phyloP scores from a whole-genome alignment of 1,284 basidiomycete species.

The Somion occarium region DNA sequence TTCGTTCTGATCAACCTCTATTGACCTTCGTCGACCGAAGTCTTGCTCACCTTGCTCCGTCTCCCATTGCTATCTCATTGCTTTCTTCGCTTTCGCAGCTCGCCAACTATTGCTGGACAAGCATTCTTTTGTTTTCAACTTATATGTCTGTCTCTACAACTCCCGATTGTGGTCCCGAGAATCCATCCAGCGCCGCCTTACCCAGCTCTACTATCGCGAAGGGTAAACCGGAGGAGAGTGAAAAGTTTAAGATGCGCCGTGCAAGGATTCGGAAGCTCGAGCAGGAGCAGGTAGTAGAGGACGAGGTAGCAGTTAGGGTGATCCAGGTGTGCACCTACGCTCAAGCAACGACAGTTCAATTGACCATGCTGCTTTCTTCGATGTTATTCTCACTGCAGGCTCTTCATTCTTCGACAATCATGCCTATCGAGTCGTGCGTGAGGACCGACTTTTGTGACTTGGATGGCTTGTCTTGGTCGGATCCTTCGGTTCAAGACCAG shows the following conservation, averaged over 20 bases:
- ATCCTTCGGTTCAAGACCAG: no score
- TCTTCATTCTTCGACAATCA: constrained; percentile 32
- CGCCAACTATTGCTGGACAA: neutral
- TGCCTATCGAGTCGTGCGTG: constrained; percentile 38
- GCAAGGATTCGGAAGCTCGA: neutral
- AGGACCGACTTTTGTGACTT: constrained; percentile 46
- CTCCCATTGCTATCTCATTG: neutral
- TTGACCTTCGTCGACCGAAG: constrained; percentile 1
- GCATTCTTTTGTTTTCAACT: no score
- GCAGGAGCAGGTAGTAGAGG: constrained; percentile 6
- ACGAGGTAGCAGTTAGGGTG: constrained; percentile 1
- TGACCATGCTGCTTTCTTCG: no score
- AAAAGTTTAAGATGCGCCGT: constrained; percentile 4
- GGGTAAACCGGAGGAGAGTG: constrained; percentile 5
- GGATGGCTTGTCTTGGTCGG: constrained; percentile 35
- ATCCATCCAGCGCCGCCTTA: neutral
- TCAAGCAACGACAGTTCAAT: neutral
- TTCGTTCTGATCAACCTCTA: neutral
- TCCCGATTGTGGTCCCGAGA: neutral
- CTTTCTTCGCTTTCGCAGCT: neutral
- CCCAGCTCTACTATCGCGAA: neutral
- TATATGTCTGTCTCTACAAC: neutral
- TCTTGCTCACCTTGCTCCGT: neutral
- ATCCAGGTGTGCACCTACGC: constrained; percentile 2
- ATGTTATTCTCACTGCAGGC: constrained; percentile 25